Conservation (phyloP, 2,329 filamentous ascomycete species). For the Colletotrichum paranaense region DNA sequence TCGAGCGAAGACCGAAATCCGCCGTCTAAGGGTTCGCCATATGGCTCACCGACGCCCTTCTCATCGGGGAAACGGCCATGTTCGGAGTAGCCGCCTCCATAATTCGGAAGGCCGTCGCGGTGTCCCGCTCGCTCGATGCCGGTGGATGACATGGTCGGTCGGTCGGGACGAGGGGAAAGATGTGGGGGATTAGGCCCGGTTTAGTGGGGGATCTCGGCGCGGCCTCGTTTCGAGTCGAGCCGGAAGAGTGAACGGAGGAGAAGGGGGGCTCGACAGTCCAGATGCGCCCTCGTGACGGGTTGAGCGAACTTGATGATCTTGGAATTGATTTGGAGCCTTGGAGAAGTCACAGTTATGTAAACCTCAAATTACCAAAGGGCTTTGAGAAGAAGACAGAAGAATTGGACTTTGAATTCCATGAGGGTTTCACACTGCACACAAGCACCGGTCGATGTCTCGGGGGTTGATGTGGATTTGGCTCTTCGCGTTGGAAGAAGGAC, state of each 20-base stretch:
- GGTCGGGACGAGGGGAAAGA: background rate
- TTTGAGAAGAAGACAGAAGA: slow-evolving; percentile 42
- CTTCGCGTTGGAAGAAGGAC: background rate
- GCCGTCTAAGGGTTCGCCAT: slow-evolving; percentile 19
- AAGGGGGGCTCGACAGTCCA: too few species aligned
- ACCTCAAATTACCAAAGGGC: slow-evolving; percentile 37
- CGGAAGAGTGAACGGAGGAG: background rate
- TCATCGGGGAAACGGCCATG: slow-evolving; percentile 19
- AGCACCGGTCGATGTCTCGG: background rate
- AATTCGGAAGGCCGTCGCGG: slow-evolving; percentile 17
- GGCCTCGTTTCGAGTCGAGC: background rate
- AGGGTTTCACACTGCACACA: slow-evolving; percentile 3
- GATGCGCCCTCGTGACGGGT: background rate
- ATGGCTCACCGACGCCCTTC: slow-evolving; percentile 22
- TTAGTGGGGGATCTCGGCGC: background rate
- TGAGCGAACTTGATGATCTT: too few species aligned
- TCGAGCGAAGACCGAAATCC: slow-evolving; percentile 28
- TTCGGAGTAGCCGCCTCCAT: slow-evolving; percentile 4
- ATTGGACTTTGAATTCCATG: slow-evolving; percentile 43
- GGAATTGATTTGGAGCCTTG: background rate
- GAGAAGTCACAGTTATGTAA: background rate
- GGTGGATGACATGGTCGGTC: slow-evolving; percentile 38
- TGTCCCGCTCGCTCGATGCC: slow-evolving; percentile 37
- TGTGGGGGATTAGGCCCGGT: slow-evolving; percentile 2
- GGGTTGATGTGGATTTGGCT: background rate